phyloP scores from a whole-genome alignment of 129 eudicot species.

The Chrysanthemum lavandulifolium region DNA sequence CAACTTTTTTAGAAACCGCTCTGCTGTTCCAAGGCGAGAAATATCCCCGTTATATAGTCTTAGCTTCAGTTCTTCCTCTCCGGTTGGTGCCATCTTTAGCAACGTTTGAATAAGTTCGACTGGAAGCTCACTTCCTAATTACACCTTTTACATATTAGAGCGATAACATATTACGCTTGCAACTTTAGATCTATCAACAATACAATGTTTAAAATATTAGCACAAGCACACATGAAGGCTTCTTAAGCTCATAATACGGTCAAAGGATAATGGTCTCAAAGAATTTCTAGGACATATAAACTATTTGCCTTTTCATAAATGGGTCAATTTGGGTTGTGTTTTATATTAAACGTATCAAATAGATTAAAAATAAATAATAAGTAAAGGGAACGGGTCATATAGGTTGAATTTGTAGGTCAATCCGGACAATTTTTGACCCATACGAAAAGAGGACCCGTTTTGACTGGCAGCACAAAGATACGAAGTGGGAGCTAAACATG shows the following conservation, averaged over 20 bases:
- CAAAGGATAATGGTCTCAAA: neutral
- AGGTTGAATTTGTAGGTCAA: too few species aligned
- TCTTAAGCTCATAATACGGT: neutral
- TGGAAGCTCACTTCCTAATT: conserved; percentile 90
- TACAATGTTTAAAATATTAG: too few species aligned
- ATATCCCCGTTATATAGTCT: conserved; percentile 65
- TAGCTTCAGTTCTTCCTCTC: conserved; percentile 86
- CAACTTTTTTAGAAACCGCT: conserved; percentile 77
- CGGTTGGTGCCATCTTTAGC: conserved; percentile 88
- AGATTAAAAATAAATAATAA: neutral
- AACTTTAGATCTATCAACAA: neutral
- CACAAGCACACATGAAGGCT: neutral
- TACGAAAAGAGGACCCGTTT: too few species aligned
- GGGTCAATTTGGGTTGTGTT: conserved; percentile 9
- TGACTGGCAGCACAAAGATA: too few species aligned
- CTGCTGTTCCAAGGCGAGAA: conserved; percentile 88
- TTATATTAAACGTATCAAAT: neutral
- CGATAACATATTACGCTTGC: neutral
- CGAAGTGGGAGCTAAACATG: too few species aligned
- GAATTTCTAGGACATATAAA: neutral
- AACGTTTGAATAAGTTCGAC: conserved; percentile 74
- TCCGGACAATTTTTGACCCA: too few species aligned
- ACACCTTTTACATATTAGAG: conserved; percentile 17
- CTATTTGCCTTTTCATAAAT: conserved; percentile 8
- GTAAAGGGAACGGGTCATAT: neutral